Percentiles rank a stretch among this genome's conserved stretches.
phyloP scores from a whole-genome alignment of 2,329 filamentous ascomycete genomes.

The Monilinia vaccinii-corymbosi region DNA sequence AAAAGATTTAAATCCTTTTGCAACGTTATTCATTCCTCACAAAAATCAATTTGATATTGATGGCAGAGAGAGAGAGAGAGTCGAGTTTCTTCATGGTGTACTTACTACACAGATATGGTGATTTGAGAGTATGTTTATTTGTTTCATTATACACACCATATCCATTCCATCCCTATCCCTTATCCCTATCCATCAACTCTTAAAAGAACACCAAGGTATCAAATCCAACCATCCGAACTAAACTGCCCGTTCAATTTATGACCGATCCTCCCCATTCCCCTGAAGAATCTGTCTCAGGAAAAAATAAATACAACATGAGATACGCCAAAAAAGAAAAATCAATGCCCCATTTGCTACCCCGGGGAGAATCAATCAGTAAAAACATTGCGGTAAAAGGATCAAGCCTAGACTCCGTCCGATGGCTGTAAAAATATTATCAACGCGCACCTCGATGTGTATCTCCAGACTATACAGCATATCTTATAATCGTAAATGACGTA shows the following conservation, averaged over 20 bases:
- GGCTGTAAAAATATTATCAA: slow-evolving; percentile 6
- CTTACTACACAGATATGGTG: background rate
- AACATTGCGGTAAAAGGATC: slow-evolving; percentile 5
- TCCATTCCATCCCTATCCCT: background rate
- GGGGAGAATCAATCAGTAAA: slow-evolving; percentile 6
- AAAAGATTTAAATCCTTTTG: too few species aligned
- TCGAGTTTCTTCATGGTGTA: too few species aligned
- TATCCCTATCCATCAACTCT: slow-evolving; percentile 10
- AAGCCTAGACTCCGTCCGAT: slow-evolving; percentile 12
- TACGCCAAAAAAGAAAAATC: slow-evolving; percentile 1
- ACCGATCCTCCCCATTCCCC: slow-evolving; percentile 5
- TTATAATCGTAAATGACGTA: slow-evolving; percentile 20
- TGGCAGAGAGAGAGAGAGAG: too few species aligned
- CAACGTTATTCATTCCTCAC: too few species aligned
- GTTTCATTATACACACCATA: background rate
- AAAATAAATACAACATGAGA: slow-evolving; percentile 7
- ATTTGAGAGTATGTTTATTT: background rate
- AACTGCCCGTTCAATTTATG: slow-evolving; percentile 21
- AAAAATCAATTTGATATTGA: too few species aligned
- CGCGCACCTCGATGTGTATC: slow-evolving; percentile 14
- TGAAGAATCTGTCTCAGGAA: background rate
- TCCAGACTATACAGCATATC: slow-evolving; percentile 14
- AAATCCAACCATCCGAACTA: slow-evolving; percentile 19
- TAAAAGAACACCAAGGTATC: slow-evolving; percentile 24
- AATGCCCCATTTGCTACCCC: background rate